Evolutionary conservation across 495 filamentous ascomycete species (phyloP).

Genomic region (Penicillium canariense): DNA sequence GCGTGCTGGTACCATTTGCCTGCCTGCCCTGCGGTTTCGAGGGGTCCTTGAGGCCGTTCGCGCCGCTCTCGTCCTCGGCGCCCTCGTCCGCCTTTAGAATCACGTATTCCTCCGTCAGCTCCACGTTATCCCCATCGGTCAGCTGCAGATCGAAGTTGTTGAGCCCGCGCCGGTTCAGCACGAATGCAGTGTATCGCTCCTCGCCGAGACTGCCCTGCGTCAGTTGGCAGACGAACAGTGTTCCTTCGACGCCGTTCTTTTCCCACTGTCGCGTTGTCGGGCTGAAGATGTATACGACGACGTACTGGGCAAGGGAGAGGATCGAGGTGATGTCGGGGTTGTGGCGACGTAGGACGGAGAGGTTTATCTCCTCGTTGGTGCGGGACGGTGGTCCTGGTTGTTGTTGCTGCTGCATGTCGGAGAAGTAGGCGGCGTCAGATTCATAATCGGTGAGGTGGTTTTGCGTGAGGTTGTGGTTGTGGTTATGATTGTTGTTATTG

Average conservation of each 20-base stretch:
- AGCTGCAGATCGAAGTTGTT: slow-evolving; percentile 57
- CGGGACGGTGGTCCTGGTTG: slow-evolving; percentile 49
- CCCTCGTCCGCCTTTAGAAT: slow-evolving; percentile 50
- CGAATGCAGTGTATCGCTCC: slow-evolving; percentile 57
- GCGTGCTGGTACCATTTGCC: slow-evolving; percentile 8
- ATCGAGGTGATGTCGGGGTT: slow-evolving; percentile 64
- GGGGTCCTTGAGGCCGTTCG: slow-evolving; percentile 21
- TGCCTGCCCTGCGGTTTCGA: slow-evolving; percentile 11
- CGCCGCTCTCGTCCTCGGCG: slow-evolving; percentile 8
- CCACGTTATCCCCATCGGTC: slow-evolving; percentile 51
- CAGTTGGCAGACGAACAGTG: slow-evolving; percentile 75
- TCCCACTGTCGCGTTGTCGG: slow-evolving; percentile 65
- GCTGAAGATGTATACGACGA: slow-evolving; percentile 74
- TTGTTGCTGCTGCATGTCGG: slow-evolving; percentile 35
- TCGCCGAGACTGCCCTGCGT: slow-evolving; percentile 39
- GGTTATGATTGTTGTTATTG: slow-evolving; percentile 23
- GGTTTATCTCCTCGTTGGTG: slow-evolving; percentile 78
- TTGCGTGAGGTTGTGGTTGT: slow-evolving; percentile 32
- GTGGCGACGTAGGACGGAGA: slow-evolving; percentile 73
- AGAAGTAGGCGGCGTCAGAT: slow-evolving; percentile 48
- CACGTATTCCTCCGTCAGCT: slow-evolving; percentile 59
- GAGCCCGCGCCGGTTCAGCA: slow-evolving; percentile 60
- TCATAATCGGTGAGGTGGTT: slow-evolving; percentile 64
- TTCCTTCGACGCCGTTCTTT: slow-evolving; percentile 73
- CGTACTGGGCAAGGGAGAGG: slow-evolving; percentile 72